Base-by-base conservation (phyloP, 768 basidiomycete species). In the Dacryopinax spathularia region DNA sequence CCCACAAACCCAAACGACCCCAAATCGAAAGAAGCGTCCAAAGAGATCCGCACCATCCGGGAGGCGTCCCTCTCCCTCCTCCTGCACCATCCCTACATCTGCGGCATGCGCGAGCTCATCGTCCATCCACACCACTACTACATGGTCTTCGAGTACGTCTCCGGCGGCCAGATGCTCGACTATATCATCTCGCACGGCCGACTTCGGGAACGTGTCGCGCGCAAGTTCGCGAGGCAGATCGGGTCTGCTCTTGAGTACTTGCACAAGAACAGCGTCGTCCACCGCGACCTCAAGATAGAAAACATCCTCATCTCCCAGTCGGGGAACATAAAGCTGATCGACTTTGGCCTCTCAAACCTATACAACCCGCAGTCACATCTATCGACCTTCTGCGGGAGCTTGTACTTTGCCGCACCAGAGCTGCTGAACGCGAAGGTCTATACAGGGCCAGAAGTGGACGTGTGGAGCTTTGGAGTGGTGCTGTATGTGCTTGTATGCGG, bases 321-420 rank as follows among this genome's bases (percentile, higher is more conserved):
- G 0, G 96, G 96, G 12, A 98, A 97, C 77, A 98, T 98, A 80
- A 99, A 98, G 81, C 97, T 98, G 66, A 99, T 98, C 73, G 95
- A 99, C 75, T 99, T 98, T 75, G 96, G 96, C 59, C 81, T 99
- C 7, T 97, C 95, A 1, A 99, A 98, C 76, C 81, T 99, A 13
- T 98, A 86, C 73, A 84, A 95, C 69, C 95, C 96, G 1, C 70
- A 76, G 9, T 70, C 75, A 60, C 90, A 93, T 72, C 83, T 99
- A 1, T 83, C 89, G 25, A 99, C 96, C 0, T 99, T 99, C 73
- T 99, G 96, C 70, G 95, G 96, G 22, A 96, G 91, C 0, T 79
- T 99, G 29, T 99, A 99, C 75, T 99, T 99, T 76, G 96, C 96
- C 33, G 96, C 96, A 0, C 96, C 96, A 5, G 95, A 99, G 73